Percentiles rank a stretch among this genome's conserved stretches.
Conservation (phyloP, 139 green algal genomes). For the Chlorella sorokiniana region DNA sequence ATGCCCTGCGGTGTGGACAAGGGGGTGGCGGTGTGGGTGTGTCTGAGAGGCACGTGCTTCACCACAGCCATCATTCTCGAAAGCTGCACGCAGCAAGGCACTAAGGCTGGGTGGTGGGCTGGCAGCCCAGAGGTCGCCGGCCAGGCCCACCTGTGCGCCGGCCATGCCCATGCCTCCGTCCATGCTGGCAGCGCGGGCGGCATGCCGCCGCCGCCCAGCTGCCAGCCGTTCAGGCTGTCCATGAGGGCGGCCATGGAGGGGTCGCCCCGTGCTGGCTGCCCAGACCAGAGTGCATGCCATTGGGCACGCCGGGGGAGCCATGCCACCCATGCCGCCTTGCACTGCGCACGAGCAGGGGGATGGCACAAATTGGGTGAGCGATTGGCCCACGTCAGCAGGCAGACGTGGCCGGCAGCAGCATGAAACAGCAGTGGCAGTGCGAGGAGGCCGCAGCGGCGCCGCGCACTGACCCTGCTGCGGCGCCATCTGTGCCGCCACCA, state of each 20-base stretch:
- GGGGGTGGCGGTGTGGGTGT: not conserved
- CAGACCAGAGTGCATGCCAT: constrained; percentile 25
- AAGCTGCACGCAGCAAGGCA: no score
- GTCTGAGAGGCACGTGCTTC: not conserved
- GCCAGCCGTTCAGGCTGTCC: constrained; percentile 16
- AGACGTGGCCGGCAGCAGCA: not conserved
- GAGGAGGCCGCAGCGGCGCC: not conserved
- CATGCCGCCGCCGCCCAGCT: constrained; percentile 22
- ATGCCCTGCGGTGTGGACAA: constrained; percentile 1
- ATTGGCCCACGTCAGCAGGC: not conserved
- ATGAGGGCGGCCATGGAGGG: constrained; percentile 29
- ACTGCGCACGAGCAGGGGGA: not conserved
- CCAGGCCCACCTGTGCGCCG: not conserved
- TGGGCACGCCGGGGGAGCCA: constrained; percentile 11
- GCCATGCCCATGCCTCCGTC: constrained; percentile 18
- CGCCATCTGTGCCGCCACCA: constrained; percentile 38
- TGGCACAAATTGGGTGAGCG: not conserved
- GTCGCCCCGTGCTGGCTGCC: constrained; percentile 10
- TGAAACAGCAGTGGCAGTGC: not conserved
- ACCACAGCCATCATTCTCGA: not conserved
- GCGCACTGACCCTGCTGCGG: constrained; percentile 6
- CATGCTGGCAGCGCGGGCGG: constrained; percentile 18
- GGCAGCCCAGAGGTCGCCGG: not conserved
- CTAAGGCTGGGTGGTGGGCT: no score
- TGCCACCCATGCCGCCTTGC: not conserved